Evolutionary conservation across 768 basidiomycete genomes (phyloP).

Genomic region (Sporobolomyces phaffii): DNA sequence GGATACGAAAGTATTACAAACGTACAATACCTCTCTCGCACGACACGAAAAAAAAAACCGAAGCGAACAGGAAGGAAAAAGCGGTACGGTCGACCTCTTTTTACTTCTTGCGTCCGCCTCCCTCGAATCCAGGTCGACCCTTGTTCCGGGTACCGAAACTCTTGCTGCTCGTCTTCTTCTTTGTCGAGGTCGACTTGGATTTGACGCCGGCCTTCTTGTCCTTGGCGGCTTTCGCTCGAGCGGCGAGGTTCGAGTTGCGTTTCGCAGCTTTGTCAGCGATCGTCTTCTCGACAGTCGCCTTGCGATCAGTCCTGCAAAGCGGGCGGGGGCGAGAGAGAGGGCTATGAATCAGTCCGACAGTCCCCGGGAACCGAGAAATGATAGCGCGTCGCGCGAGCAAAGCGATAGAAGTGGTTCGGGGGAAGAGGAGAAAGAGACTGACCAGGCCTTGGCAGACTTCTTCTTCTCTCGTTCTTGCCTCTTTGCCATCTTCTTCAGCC

Average conservation of each 20-base stretch:
- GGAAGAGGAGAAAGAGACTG: background rate
- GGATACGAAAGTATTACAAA: conserved; percentile 10
- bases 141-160: conserved; percentile 50
- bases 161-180: conserved; percentile 34
- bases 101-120: conserved; percentile 51
- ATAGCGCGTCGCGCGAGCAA: background rate
- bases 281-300: conserved; percentile 64
- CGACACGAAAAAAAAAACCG: no score
- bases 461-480: conserved; percentile 81
- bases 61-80: background rate
- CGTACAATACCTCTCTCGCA: background rate
- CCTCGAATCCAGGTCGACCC: conserved; percentile 79
- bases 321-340: no score
- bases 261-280: conserved; percentile 88
- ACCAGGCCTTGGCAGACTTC: conserved; percentile 83
- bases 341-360: background rate
- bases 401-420: background rate
- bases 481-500: conserved; percentile 88
- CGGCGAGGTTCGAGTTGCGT: conserved; percentile 79
- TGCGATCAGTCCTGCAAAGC: conserved; percentile 53
- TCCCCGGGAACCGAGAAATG: no score
- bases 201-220: conserved; percentile 57
- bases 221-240: conserved; percentile 67
- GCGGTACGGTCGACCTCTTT: no score
- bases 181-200: conserved; percentile 48